Evolutionary conservation across 805 yeast species (phyloP), one percentile per base, ranked within the genome.

Genomic region (Wickerhamiella shivajii): DNA sequence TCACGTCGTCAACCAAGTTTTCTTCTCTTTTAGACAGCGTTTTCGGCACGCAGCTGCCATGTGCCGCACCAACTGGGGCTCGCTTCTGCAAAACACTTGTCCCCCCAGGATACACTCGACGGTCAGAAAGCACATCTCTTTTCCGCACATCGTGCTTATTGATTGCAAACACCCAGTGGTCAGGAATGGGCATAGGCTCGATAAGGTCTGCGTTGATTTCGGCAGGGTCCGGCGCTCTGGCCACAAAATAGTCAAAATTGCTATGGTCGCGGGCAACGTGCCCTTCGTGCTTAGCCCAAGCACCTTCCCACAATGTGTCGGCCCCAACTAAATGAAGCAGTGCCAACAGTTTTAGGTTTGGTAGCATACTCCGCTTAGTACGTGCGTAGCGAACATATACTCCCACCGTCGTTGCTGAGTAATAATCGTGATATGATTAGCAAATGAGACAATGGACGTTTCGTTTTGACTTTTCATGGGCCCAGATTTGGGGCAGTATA

Each of bases 401-500:
- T n/a, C n/a, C n/a, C n/a, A n/a, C n/a, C n/a, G n/a, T n/a, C n/a
- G n/a, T n/a, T n/a, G n/a, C n/a, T n/a, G n/a, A n/a, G n/a, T n/a
- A n/a, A n/a, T n/a, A n/a, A n/a, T n/a, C n/a, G n/a, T n/a, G n/a
- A n/a, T n/a, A n/a, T n/a, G n/a, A n/a, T n/a, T n/a, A n/a, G n/a
- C n/a, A n/a, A 3, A 11, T 7, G 26, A 11, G 15, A 11, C n/a
- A 24, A 16, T 14, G 16, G 5, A 6, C 14, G 12, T 9, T 12
- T 13, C 12, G 12, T 24, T 14, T 15, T 8, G 6, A 15, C 14
- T 24, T 24, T 17, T 14, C 42, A 38, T 29, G 41, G 47, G 46
- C 33, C 60, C 60, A 3, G 60, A 56, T 39, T 43, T 56, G 31
- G 44, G 38, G n/a, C 44, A 77, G 75, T 83, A 80, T 51, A 65